These are phyloP conservation scores for Pyricularia pennisetigena DNA, from an alignment of 2,329 filamentous ascomycete genomes.

Conservation along the genomic window DNA sequence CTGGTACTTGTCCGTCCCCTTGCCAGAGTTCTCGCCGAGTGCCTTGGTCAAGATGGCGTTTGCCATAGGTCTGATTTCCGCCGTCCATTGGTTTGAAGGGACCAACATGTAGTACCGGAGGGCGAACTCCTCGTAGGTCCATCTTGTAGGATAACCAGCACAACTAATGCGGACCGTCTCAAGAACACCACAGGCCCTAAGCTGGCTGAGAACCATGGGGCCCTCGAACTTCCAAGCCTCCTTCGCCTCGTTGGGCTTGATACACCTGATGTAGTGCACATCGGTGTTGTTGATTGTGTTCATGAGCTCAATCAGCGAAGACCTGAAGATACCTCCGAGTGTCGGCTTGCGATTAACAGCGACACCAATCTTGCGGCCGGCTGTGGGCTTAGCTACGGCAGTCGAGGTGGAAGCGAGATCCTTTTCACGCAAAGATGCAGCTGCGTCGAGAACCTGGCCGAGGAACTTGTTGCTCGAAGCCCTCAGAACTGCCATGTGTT, in stretches of 20 bases:
- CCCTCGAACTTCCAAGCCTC: conserved; percentile 97
- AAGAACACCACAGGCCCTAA: conserved; percentile 95
- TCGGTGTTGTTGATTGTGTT: conserved; percentile 95
- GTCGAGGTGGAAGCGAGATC: conserved; percentile 57
- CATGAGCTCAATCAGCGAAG: conserved; percentile 96
- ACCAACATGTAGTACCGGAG: conserved; percentile 97
- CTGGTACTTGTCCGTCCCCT: conserved; percentile 87
- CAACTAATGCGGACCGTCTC: conserved; percentile 97
- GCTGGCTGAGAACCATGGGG: conserved; percentile 94
- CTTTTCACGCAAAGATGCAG: conserved; percentile 81
- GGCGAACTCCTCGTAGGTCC: conserved; percentile 98
- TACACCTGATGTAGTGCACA: conserved; percentile 97
- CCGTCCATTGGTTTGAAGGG: conserved; percentile 80
- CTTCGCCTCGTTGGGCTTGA: conserved; percentile 97
- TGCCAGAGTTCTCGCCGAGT: conserved; percentile 64
- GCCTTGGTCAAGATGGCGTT: conserved; percentile 86
- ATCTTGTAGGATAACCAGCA: conserved; percentile 92
- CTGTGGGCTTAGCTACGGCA: conserved; percentile 68
- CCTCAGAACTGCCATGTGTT: conserved; percentile 89
- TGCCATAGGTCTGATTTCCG: conserved; percentile 89
- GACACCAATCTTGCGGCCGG: conserved; percentile 78
- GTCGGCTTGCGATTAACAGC: conserved; percentile 95
- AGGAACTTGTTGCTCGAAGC: conserved; percentile 81
- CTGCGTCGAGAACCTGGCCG: conserved; percentile 73
- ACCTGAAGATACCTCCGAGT: conserved; percentile 96